Percentiles rank a stretch among this genome's conserved stretches.
Conservation (phyloP, 78 protist species). For the Pelomyxa schiedti region DNA sequence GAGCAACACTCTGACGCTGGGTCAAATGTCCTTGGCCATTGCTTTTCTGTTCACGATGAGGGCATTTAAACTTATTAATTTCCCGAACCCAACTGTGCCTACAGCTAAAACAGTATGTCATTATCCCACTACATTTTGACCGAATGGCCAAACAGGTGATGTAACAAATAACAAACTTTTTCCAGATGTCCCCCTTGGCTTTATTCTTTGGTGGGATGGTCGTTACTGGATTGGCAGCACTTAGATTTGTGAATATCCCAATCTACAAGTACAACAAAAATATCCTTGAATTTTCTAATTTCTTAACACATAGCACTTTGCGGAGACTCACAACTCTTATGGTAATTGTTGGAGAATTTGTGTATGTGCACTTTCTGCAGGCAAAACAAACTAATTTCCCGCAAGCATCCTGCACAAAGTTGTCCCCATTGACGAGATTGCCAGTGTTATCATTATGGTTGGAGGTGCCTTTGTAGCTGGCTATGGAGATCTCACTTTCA, state of each 20-base stretch:
- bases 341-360: conserved; percentile 35
- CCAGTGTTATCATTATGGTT: conserved; percentile 40
- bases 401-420: conserved; percentile 36
- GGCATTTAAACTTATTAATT: conserved; percentile 4
- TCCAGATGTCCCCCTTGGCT: conserved; percentile 45
- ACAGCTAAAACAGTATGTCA: conserved; percentile 26
- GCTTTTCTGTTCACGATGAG: conserved; percentile 24
- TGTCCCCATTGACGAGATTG: conserved; percentile 36
- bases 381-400: no score
- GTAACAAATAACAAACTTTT: not conserved
- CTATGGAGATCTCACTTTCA: conserved; percentile 54
- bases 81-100: conserved; percentile 21
- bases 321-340: conserved; percentile 49
- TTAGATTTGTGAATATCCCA: conserved; percentile 51
- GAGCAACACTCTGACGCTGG: conserved; percentile 38
- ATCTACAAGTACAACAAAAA: conserved; percentile 5
- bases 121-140: no score
- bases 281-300: no score
- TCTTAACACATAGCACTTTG: no score
- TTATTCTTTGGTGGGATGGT: conserved; percentile 49
- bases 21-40: conserved; percentile 52
- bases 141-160: no score
- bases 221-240: conserved; percentile 50
- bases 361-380: no score
- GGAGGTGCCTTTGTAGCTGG: conserved; percentile 56